These are phyloP conservation scores for Nicotiana obtusifolia DNA, from an alignment of 257 asterid species.

Conservation along the genomic window DNA sequence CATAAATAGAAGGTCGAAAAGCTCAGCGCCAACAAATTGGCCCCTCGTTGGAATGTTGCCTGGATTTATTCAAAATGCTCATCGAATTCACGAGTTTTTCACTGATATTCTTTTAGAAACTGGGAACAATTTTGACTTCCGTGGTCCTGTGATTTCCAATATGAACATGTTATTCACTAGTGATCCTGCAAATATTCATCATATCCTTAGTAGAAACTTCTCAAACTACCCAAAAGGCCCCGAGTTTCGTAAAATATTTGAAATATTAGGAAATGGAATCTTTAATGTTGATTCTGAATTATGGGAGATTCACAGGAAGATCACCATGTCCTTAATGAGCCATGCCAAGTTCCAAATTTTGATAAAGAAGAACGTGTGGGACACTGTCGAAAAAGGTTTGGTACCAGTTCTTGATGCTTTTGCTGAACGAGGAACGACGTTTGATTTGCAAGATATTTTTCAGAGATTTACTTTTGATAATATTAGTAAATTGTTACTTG, in stretches of 20 bases:
- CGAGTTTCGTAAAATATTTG: background rate
- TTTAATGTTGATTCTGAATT: background rate
- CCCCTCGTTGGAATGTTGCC: conserved; percentile 2
- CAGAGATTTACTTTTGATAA: background rate
- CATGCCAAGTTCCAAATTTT: background rate
- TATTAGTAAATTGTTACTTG: background rate
- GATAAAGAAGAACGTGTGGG: background rate
- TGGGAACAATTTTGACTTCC: background rate
- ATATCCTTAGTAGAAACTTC: background rate
- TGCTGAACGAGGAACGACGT: background rate
- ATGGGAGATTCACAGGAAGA: background rate
- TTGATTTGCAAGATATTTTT: conserved; percentile 2
- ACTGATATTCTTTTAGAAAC: background rate
- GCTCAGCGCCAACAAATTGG: background rate
- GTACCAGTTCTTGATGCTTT: background rate
- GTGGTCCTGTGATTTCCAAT: background rate
- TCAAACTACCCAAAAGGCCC: background rate
- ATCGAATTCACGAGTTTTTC: background rate
- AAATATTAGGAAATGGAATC: background rate
- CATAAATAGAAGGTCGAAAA: background rate
- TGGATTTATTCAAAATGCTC: background rate
- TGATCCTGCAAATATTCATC: background rate
- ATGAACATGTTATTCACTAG: background rate
- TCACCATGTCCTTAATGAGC: background rate
- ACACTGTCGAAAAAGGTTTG: background rate